phyloP scores from a whole-genome alignment of 2,329 filamentous ascomycete genomes.

The Lachnellula hyalina region DNA sequence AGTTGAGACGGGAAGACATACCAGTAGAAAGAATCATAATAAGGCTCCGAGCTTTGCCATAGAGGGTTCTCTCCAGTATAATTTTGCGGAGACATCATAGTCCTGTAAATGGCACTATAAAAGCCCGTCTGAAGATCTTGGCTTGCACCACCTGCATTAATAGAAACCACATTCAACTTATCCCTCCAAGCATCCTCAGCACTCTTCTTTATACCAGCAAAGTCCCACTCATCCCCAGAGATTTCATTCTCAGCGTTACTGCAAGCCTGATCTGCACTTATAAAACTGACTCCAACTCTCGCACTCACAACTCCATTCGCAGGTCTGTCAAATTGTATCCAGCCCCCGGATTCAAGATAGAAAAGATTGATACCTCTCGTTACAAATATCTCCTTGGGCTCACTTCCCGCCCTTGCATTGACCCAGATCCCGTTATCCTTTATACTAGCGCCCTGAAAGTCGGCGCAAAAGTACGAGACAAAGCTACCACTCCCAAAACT shows the following conservation, averaged over 20 bases:
- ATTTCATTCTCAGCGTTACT: conserved; percentile 63
- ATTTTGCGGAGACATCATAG: conserved; percentile 66
- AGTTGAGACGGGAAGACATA: background rate
- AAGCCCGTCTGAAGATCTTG: conserved; percentile 54
- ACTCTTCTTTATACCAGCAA: conserved; percentile 45
- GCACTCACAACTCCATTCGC: conserved; percentile 47
- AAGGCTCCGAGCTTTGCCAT: conserved; percentile 62
- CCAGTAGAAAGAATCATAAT: conserved; percentile 68
- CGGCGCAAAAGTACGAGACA: conserved; percentile 59
- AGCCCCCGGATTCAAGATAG: conserved; percentile 7
- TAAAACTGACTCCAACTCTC: conserved; percentile 65
- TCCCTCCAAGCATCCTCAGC: conserved; percentile 54
- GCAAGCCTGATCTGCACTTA: conserved; percentile 62
- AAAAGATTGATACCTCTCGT: conserved; percentile 43
- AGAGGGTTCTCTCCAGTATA: conserved; percentile 68
- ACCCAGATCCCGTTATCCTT: conserved; percentile 58
- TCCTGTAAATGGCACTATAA: conserved; percentile 65
- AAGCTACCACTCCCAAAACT: conserved; percentile 62
- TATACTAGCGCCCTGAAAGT: conserved; percentile 55
- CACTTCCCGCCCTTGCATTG: conserved; percentile 49
- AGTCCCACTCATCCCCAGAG: conserved; percentile 52
- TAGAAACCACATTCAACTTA: conserved; percentile 53
- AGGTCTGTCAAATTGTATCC: conserved; percentile 51
- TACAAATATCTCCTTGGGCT: conserved; percentile 43
- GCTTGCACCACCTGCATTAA: conserved; percentile 48